Base-by-base conservation (phyloP, 176 grass and related monocot genomes). In the Oryza nivara region DNA sequence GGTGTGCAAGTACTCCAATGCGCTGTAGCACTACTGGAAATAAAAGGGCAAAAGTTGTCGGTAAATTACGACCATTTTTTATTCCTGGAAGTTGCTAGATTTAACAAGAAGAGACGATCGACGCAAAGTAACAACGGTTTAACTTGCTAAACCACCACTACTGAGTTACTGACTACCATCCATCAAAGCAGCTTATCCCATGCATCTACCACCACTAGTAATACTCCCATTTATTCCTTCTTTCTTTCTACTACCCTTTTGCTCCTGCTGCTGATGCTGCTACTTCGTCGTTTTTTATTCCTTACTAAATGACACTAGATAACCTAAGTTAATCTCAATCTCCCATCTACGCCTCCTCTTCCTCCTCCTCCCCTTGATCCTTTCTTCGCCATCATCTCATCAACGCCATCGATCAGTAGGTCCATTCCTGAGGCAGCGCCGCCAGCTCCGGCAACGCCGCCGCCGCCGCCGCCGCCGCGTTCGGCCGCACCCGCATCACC, bases 341-440 rank as follows among this genome's bases (percentile, higher is more conserved):
- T 58, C 54, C 7, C 19, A 58, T 58, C 68, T 30, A 66, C 9
- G 11, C 64, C 64, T 30, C 64, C 23, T 12, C 35, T 28, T 28
- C 30, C 28, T 28, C 30, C 28, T 28, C 28, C 35, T 38, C 11
- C 4, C 8, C 11, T 65, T 28, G 3, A 25, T 12, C 11, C 11
- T 11, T 28, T 38, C 36, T 64, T 25, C 67, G 41, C 56, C 70
- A 48, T 83, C 70, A 23, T 65, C 80, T 25, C n/a, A 2, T 23
- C 54, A 23, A 49, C 74, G 11, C 13, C 36, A 71, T 43, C 0
- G 36, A 38, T 38, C 77, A 86, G 86, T 94, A 94, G 1, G 83
- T 81, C 92, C 92, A 94, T 22, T 94, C 92, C 48, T 80, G 65
- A 0, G 92, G 92, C 58, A 94, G 86, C 80, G 69, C 26, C 0